Conservation (phyloP, 2,329 filamentous ascomycete species). For the Fusarium sublunatum region DNA sequence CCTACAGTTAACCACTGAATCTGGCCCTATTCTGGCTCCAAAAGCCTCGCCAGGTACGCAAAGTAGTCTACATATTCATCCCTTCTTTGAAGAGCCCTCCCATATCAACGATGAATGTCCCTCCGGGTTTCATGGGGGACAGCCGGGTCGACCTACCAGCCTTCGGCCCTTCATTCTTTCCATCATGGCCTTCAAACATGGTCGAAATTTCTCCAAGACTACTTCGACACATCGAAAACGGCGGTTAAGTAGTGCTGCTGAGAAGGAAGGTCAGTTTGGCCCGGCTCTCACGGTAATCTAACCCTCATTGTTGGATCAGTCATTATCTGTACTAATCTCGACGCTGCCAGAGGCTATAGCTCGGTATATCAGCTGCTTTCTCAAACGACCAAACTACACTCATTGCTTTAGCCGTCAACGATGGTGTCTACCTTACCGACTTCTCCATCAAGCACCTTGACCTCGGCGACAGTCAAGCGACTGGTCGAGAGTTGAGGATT, state of each 20-base stretch:
- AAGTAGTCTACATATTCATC: too few species aligned
- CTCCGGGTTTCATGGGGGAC: not conserved
- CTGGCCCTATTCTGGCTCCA: too few species aligned
- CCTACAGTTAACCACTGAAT: too few species aligned
- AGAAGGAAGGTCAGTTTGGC: conserved; percentile 56
- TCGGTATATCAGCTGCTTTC: conserved; percentile 69
- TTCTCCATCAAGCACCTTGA: conserved; percentile 72
- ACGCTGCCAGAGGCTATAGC: conserved; percentile 63
- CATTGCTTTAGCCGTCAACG: conserved; percentile 76
- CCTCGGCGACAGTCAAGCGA: conserved; percentile 68
- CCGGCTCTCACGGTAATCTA: conserved; percentile 58
- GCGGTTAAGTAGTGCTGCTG: conserved; percentile 57
- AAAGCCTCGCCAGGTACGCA: too few species aligned
- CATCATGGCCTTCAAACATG: conserved; percentile 37
- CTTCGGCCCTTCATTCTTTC: not conserved
- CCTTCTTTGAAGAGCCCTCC: not conserved
- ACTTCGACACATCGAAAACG: conserved; percentile 58
- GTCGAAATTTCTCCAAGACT: conserved; percentile 56
- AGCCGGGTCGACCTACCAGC: not conserved
- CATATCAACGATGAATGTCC: not conserved
- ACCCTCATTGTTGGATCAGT: not conserved
- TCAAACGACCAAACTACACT: conserved; percentile 63
- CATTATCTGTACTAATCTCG: not conserved
- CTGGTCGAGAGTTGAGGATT: conserved; percentile 64
- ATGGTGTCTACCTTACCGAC: conserved; percentile 78